Base-by-base conservation (phyloP, 2,329 filamentous ascomycete species). In the Madurella fahalii region DNA sequence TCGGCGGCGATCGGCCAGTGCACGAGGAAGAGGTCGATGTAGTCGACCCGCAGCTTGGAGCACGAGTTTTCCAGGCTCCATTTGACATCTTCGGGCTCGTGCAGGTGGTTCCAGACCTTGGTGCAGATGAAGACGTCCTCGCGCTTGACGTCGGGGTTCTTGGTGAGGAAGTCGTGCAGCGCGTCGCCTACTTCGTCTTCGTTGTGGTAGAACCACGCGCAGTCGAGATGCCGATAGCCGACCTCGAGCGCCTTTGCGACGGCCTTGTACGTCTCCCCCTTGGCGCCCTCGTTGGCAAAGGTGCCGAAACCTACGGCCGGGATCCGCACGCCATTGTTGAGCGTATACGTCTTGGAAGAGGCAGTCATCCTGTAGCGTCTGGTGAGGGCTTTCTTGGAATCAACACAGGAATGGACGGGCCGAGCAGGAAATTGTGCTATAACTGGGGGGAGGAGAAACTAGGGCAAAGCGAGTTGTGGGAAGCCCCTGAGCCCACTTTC, bases 181-280 rank as follows among this genome's bases (percentile, higher is more conserved):
- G 77, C 82, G 20, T 76, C 69, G 49, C 82, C 82, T 37, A 85
- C 80, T 65, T 84, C 82, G 9, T 69, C 70, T 66, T 85, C 86
- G 67, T 90, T 90, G 64, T 80, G 78, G 69, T 90, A 90, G 60
- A 84, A 85, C 66, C 85, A 80, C 48, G 85, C 84, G 66, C 83
- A 86, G 70, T 84, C 82, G 58, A 87, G 81, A 67, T 86, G 83
- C 44, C 83, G 76, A 72, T 88, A 88, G 43, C 85, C 85, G 53
- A 74, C 73, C 62, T 79, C 76, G 13, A 87, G 75, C 15, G 84
- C 85, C 58, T 73, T 74, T 64, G 83, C 81, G 58, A 89, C 86
- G 16, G 86, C 86, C 53, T 72, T 75, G 73, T 84, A 83, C 43
- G 79, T 79, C 72, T 83, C 79, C 40, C 81, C 81, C 61, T 75